These are phyloP conservation scores for Xylariales sp. DNA, from an alignment of 2,329 filamentous ascomycete species.

Conservation along the genomic window DNA sequence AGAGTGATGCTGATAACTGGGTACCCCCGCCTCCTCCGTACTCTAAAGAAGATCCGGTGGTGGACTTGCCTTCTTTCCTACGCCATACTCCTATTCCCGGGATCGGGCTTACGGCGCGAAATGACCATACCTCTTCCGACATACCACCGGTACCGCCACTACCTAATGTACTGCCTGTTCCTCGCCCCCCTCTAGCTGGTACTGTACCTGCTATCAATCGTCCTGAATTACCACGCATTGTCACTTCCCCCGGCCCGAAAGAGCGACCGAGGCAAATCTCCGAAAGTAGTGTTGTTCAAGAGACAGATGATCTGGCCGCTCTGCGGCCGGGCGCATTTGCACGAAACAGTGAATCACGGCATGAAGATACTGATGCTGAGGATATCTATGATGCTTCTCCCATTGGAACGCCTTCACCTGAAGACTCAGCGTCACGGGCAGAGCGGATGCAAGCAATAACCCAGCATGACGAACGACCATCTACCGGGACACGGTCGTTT, in stretches of 20 bases:
- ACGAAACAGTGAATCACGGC: neutral
- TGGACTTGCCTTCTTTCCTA: slow-evolving; percentile 66
- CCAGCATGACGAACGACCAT: slow-evolving; percentile 41
- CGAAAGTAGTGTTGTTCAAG: slow-evolving; percentile 34
- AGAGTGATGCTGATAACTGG: slow-evolving; percentile 91
- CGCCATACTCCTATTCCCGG: slow-evolving; percentile 61
- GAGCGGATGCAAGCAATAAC: slow-evolving; percentile 47
- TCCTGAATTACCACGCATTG: slow-evolving; percentile 48
- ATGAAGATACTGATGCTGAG: slow-evolving; percentile 35
- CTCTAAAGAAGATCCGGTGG: slow-evolving; percentile 69
- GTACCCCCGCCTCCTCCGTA: slow-evolving; percentile 87
- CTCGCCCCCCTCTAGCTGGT: slow-evolving; percentile 25
- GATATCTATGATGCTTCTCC: slow-evolving; percentile 49
- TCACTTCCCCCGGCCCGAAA: slow-evolving; percentile 42
- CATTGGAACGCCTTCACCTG: slow-evolving; percentile 42
- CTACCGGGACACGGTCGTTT: slow-evolving; percentile 41
- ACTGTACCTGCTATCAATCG: slow-evolving; percentile 35
- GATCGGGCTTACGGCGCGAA: slow-evolving; percentile 32
- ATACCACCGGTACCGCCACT: slow-evolving; percentile 42
- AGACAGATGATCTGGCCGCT: slow-evolving; percentile 8
- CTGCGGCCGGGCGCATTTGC: slow-evolving; percentile 5
- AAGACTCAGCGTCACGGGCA: slow-evolving; percentile 36
- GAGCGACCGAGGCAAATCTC: slow-evolving; percentile 40
- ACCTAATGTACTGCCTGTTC: slow-evolving; percentile 29
- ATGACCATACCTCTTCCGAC: slow-evolving; percentile 17